Evolutionary conservation across 805 yeast species (phyloP).

Genomic region (Wickerhamomyces rabaulensis): DNA sequence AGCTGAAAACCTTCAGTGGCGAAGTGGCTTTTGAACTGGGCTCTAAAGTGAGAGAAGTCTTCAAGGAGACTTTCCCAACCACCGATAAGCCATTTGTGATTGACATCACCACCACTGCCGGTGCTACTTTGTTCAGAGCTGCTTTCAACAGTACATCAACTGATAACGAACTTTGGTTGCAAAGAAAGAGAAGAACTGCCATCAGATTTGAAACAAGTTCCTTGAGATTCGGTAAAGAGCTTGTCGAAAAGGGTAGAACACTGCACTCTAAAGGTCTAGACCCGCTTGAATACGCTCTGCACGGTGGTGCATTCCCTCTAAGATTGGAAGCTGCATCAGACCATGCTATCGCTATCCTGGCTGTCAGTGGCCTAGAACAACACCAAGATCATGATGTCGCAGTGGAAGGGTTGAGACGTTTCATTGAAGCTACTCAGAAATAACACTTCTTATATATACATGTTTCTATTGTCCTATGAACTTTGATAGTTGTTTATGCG

Average conservation of each 20-base stretch:
- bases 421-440: not conserved
- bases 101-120: slow-evolving; percentile 41
- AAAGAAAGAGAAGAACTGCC: slow-evolving; percentile 43
- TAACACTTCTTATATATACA: too few relatives aligned
- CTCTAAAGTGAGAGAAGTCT: not conserved
- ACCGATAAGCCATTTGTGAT: slow-evolving; percentile 28
- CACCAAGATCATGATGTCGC: slow-evolving; percentile 50
- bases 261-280: slow-evolving; percentile 36
- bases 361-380: slow-evolving; percentile 53
- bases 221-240: slow-evolving; percentile 40
- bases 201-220: slow-evolving; percentile 44
- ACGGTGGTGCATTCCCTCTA: slow-evolving; percentile 55
- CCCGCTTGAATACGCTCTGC: slow-evolving; percentile 41
- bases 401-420: slow-evolving; percentile 24
- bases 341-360: slow-evolving; percentile 41
- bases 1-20: not conserved
- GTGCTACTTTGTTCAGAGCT: slow-evolving; percentile 43
- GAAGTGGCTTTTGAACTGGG: not conserved
- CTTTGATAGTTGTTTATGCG: slow-evolving; percentile 3
- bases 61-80: not conserved
- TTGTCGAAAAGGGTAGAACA: slow-evolving; percentile 31
- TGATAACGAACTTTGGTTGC: slow-evolving; percentile 54
- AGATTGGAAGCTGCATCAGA: slow-evolving; percentile 24
- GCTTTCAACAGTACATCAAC: slow-evolving; percentile 25
- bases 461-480: slow-evolving; percentile 3